Percentiles rank a stretch among this genome's conserved stretches.
phyloP scores from a whole-genome alignment of 305 asterid genomes.

The Euphrasia arctica region DNA sequence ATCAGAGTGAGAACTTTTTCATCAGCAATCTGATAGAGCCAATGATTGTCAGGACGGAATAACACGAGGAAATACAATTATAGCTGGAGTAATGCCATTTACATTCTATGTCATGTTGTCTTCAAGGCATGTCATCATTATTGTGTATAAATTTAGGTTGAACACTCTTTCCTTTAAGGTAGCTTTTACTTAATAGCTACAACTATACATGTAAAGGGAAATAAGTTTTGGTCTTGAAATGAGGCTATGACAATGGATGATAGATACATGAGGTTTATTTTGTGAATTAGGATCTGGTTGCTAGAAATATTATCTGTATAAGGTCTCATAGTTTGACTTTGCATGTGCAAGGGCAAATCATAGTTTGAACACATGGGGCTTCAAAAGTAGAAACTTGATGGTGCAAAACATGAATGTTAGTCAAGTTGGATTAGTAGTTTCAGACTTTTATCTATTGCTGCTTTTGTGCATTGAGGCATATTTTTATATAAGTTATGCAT shows the following conservation, averaged over 20 bases:
- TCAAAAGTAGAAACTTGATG: background rate
- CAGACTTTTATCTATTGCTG: constrained; percentile 5
- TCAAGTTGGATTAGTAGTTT: constrained; percentile 10
- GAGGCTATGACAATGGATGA: constrained; percentile 6
- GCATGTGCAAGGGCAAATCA: constrained; percentile 17
- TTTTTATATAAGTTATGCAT: constrained; percentile 5
- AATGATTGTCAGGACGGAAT: too few species aligned
- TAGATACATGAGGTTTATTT: background rate
- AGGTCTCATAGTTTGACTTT: constrained; percentile 17
- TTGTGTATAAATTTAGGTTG: too few species aligned
- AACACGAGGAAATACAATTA: too few species aligned
- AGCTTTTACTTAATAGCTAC: too few species aligned
- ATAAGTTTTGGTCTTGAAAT: constrained; percentile 10
- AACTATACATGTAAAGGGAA: constrained; percentile 6
- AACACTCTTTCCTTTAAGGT: background rate
- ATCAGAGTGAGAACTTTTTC: too few species aligned
- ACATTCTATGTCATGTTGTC: too few species aligned
- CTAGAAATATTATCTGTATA: constrained; percentile 10
- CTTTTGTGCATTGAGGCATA: constrained; percentile 6
- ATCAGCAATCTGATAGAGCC: too few species aligned
- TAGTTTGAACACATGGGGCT: constrained; percentile 16
- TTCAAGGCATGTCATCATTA: too few species aligned
- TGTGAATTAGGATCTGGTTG: background rate
- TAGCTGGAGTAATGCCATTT: too few species aligned
- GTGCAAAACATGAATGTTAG: constrained; percentile 2